Conservation (phyloP, 225 moss, liverwort and hornwort species). For the Antitrichia curtipendula region DNA sequence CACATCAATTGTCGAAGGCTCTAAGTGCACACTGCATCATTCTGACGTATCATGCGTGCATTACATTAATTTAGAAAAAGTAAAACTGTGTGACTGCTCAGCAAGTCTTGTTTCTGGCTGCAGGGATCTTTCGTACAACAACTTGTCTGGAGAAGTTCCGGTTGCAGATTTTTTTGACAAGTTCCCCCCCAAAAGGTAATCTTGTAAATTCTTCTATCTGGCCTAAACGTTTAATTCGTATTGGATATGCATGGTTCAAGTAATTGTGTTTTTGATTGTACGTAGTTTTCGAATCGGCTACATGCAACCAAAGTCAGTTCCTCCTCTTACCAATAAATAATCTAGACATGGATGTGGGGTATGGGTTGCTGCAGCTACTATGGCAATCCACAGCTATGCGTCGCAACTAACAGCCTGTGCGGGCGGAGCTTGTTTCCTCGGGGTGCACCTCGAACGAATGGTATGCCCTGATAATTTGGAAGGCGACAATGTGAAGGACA, state of each 20-base stretch:
- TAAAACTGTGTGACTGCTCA: not conserved
- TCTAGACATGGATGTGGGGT: not conserved
- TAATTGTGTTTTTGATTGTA: not conserved
- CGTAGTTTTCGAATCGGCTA: not conserved
- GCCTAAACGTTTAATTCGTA: not conserved
- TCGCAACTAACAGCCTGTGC: slow-evolving; percentile 19
- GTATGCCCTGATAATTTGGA: not conserved
- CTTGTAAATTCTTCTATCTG: not conserved
- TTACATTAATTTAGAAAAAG: not conserved
- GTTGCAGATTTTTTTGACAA: slow-evolving; percentile 41
- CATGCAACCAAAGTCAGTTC: not conserved
- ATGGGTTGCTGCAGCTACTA: slow-evolving; percentile 23
- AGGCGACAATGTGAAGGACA: not conserved
- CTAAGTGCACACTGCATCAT: not conserved
- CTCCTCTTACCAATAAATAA: not conserved
- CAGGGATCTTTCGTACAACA: slow-evolving; percentile 79
- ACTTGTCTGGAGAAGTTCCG: slow-evolving; percentile 69
- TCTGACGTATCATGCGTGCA: not conserved
- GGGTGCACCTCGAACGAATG: slow-evolving; percentile 10
- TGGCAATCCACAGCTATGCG: slow-evolving; percentile 40
- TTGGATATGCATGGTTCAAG: not conserved
- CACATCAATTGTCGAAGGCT: not conserved
- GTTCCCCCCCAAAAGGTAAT: slow-evolving; percentile 52
- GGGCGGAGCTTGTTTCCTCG: slow-evolving; percentile 14
- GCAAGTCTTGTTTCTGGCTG: not conserved